Conservation (phyloP, 768 basidiomycete genomes). For the Sarcodon aspratus region DNA sequence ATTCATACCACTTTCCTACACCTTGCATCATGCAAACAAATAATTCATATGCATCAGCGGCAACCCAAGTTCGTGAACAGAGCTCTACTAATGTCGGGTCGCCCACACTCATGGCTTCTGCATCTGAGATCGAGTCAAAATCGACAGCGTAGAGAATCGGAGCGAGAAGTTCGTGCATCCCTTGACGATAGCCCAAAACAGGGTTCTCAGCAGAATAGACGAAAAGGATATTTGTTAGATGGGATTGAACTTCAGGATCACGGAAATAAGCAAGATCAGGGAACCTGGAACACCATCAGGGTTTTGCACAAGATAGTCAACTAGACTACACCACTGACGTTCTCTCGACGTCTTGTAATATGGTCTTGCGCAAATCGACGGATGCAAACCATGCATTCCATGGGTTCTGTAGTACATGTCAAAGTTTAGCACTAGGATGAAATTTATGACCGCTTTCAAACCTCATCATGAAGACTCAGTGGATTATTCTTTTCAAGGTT, state of each 20-base stretch:
- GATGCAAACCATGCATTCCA: conserved; percentile 93
- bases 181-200: conserved; percentile 88
- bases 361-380: conserved; percentile 80
- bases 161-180: conserved; percentile 96
- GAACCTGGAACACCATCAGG: conserved; percentile 41
- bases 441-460: conserved; percentile 14
- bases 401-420: conserved; percentile 50
- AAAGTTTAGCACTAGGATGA: not conserved
- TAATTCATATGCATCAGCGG: conserved; percentile 81
- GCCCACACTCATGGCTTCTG: conserved; percentile 13
- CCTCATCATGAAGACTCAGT: conserved; percentile 69
- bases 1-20: conserved; percentile 64
- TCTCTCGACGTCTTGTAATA: conserved; percentile 89
- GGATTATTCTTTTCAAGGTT: conserved; percentile 72
- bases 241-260: conserved; percentile 56
- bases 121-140: conserved; percentile 57
- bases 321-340: conserved; percentile 46
- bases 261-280: conserved; percentile 95
- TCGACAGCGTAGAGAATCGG: conserved; percentile 77
- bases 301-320: not conserved
- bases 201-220: conserved; percentile 72
- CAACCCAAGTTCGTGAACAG: conserved; percentile 58
- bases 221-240: conserved; percentile 82
- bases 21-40: conserved; percentile 74
- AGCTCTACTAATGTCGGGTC: conserved; percentile 39